Conservation (phyloP, 495 filamentous ascomycete species). For the Lepraria neglecta region DNA sequence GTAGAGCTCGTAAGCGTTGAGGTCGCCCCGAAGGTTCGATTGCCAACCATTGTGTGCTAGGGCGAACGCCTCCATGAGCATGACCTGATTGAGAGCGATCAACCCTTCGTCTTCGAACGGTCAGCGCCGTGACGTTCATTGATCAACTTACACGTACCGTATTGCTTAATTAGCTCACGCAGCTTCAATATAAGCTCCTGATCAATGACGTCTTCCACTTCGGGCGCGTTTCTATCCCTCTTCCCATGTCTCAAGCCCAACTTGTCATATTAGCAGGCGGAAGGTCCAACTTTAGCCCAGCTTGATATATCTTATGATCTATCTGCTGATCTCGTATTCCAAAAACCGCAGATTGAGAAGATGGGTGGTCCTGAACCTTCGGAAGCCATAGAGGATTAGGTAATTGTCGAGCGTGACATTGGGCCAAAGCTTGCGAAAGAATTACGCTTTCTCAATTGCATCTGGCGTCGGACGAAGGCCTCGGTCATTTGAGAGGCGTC, state of each 20-base stretch:
- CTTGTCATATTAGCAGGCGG: constrained; percentile 11
- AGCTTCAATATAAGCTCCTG: constrained; percentile 20
- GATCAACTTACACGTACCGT: constrained; percentile 17
- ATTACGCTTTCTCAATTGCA: background rate
- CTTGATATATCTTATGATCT: constrained; percentile 31
- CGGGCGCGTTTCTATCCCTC: constrained; percentile 15
- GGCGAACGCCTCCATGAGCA: constrained; percentile 28
- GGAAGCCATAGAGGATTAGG: constrained; percentile 31
- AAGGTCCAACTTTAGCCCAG: constrained; percentile 26
- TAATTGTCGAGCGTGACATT: constrained; percentile 22
- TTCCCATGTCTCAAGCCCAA: constrained; percentile 25
- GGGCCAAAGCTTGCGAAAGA: constrained; percentile 17
- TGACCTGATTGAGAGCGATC: constrained; percentile 24
- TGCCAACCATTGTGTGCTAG: constrained; percentile 24
- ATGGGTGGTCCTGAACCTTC: constrained; percentile 32
- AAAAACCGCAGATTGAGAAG: constrained; percentile 33
- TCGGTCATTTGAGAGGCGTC: background rate
- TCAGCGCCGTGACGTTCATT: background rate
- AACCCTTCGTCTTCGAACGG: constrained; percentile 21
- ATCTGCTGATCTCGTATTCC: constrained; percentile 29
- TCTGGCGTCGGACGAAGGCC: background rate
- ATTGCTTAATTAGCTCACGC: constrained; percentile 24
- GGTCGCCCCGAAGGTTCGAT: constrained; percentile 21
- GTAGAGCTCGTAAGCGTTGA: constrained; percentile 23
- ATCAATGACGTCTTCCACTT: constrained; percentile 16